phyloP scores from a whole-genome alignment of 352 stramenopile species.

The Phytopythium cucurbitacearum region DNA sequence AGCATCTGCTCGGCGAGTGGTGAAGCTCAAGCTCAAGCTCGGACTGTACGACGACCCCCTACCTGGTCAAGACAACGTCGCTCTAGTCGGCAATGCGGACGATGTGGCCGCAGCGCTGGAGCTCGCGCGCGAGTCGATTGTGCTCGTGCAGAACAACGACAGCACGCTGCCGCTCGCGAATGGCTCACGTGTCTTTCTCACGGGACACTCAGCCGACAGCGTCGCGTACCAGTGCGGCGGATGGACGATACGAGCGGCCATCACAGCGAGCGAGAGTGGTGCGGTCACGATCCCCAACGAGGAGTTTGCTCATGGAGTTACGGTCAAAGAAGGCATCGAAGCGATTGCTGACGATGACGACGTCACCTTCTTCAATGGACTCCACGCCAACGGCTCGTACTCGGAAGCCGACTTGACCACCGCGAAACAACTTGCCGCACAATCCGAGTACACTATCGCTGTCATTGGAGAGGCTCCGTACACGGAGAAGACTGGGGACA shows the following conservation, averaged over 20 bases:
- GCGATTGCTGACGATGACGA: conserved; percentile 18
- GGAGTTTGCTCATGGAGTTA: conserved; percentile 43
- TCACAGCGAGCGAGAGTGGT: conserved; percentile 2
- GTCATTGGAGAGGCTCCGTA: conserved; percentile 72
- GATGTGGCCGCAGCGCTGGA: conserved; percentile 45
- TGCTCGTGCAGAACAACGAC: conserved; percentile 74
- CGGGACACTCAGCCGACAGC: conserved; percentile 48
- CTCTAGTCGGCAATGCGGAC: conserved; percentile 30
- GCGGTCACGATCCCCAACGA: conserved; percentile 13
- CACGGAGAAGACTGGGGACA: conserved; percentile 79
- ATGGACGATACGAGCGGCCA: conserved; percentile 30
- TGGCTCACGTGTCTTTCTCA: conserved; percentile 46
- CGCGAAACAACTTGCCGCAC: conserved; percentile 33
- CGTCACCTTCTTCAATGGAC: conserved; percentile 45
- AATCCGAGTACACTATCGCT: conserved; percentile 55
- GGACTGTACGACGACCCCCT: conserved; percentile 63
- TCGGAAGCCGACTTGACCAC: conserved; percentile 27
- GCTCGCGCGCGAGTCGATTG: conserved; percentile 66
- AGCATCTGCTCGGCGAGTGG: conserved; percentile 44
- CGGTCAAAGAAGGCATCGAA: conserved; percentile 26
- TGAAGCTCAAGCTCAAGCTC: conserved; percentile 70
- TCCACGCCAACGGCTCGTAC: conserved; percentile 40
- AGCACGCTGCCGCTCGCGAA: conserved; percentile 35
- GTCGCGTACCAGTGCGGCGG: conserved; percentile 63
- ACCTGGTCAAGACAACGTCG: conserved; percentile 32